Conservation (phyloP, 331 rosid species). For the Arachis monticola region DNA sequence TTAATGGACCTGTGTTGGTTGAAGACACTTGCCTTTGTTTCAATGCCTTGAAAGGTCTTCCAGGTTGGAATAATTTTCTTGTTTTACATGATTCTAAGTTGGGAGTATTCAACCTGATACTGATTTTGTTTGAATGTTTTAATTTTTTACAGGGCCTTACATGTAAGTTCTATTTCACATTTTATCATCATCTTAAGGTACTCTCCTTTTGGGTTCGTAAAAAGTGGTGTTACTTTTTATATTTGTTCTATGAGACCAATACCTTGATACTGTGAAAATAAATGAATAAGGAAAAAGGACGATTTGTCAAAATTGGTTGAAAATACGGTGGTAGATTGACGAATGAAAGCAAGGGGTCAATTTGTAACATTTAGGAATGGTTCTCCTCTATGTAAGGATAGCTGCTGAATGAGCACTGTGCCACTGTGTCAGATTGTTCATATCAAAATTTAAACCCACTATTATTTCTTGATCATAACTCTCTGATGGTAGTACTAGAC, state of each 20-base stretch:
- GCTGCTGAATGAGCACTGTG: background rate
- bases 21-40: slow-evolving; percentile 99
- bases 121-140: slow-evolving; percentile 39
- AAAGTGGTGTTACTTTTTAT: background rate
- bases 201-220: slow-evolving; percentile 18
- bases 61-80: slow-evolving; percentile 57
- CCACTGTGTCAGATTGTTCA: background rate
- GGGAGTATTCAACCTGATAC: slow-evolving; percentile 11
- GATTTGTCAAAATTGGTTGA: background rate
- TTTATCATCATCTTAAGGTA: slow-evolving; percentile 45
- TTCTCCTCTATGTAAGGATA: background rate
- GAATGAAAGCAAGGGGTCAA: background rate
- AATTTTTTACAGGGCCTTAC: slow-evolving; percentile 86
- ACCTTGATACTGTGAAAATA: background rate
- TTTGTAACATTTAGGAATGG: background rate
- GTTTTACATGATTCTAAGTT: background rate
- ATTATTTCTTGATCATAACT: background rate
- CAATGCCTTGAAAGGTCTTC: slow-evolving; percentile 95
- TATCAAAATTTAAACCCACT: background rate
- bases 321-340: background rate
- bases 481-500: background rate
- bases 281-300: slow-evolving; percentile 1
- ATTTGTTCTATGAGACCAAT: background rate
- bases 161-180: slow-evolving; percentile 70
- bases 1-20: slow-evolving; percentile 92